Base-by-base conservation (phyloP, 2,329 filamentous ascomycete species). In the Penicillium sp. region DNA sequence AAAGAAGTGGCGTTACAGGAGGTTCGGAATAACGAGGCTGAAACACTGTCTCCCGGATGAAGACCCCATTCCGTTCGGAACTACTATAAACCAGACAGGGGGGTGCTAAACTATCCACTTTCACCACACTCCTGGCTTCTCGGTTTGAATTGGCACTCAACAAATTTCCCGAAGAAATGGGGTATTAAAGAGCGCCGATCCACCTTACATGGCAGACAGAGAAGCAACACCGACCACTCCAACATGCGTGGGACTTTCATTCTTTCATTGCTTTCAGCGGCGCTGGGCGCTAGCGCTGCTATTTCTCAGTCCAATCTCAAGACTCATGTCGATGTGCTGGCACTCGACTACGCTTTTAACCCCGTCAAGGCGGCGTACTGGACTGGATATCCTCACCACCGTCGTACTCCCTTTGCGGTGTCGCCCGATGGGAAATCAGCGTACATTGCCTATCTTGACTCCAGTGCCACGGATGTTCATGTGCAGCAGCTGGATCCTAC, bases 361-460 rank as follows among this genome's bases (percentile, higher is more conserved):
- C 83, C 84, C 6, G 75, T 86, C 62, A 82, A 84, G 68, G 77
- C 78, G 19, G 79, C 83, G 9, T 87, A 87, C 77, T 86, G 84
- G 84, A 86, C 84, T 15, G 78, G 78, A 21, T 79, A 81, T 45
- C 82, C 83, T 44, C 84, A 87, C 63, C 84, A 87, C 68, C 81
- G 84, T 45, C 80, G 84, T 50, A 86, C 84, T 13, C 84, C 84
- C 6, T 87, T 87, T 60, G 79, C 84, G n/a, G 76, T 85, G 33
- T 86, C 84, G 1, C 83, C 84, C 2, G 79, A 86, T 67, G 83
- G 83, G 58, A 81, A 81, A 57, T 80, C 78, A 4, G 84, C 82
- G 13, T 86, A 84, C 67, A 68, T 87, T 10, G 84, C 84, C 10
- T 87, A 86, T 64, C 80, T 87, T 16, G 83, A 86, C 65, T 72